phyloP scores from a whole-genome alignment of 805 yeast species.

The Wickerhamiella alocasiicola region DNA sequence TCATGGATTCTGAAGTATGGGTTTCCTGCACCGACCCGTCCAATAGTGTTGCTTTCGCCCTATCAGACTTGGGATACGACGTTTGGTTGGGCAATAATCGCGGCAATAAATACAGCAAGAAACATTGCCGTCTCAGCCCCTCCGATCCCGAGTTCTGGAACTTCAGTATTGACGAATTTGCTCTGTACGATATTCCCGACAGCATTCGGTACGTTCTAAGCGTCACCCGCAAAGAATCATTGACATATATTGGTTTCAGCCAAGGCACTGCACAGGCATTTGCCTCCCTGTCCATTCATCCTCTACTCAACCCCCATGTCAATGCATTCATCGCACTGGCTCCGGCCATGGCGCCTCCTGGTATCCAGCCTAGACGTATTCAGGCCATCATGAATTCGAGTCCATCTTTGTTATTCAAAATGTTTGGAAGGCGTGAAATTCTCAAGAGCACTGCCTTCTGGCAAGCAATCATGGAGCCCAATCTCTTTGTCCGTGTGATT shows the following conservation, averaged over 20 bases:
- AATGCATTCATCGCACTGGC: constrained; percentile 66
- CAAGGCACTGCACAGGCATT: constrained; percentile 93
- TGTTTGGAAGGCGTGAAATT: constrained; percentile 65
- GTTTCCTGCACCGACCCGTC: constrained; percentile 36
- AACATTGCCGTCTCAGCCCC: constrained; percentile 43
- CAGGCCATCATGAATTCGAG: constrained; percentile 65
- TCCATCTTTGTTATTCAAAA: constrained; percentile 53
- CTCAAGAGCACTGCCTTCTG: constrained; percentile 69
- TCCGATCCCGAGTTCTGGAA: constrained; percentile 60
- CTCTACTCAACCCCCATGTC: constrained; percentile 44
- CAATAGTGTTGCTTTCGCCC: constrained; percentile 56
- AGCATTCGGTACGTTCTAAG: constrained; percentile 60
- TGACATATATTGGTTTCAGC: constrained; percentile 76
- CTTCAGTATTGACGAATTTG: constrained; percentile 84
- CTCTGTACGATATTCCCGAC: constrained; percentile 79
- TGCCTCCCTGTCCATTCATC: constrained; percentile 59
- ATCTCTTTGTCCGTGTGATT: constrained; percentile 56
- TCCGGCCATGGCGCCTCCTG: constrained; percentile 89
- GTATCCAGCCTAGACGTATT: constrained; percentile 61
- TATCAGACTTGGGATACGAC: constrained; percentile 78
- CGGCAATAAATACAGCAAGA: constrained; percentile 84
- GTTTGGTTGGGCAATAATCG: constrained; percentile 92
- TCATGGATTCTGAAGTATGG: constrained; percentile 86
- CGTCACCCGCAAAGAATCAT: constrained; percentile 32
- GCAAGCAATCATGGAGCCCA: constrained; percentile 67